A percentile compares a stretch with the other conserved stretches of the same genome.
Conservation (phyloP, 2,329 filamentous ascomycete species). For the Diaporthe nobilis region DNA sequence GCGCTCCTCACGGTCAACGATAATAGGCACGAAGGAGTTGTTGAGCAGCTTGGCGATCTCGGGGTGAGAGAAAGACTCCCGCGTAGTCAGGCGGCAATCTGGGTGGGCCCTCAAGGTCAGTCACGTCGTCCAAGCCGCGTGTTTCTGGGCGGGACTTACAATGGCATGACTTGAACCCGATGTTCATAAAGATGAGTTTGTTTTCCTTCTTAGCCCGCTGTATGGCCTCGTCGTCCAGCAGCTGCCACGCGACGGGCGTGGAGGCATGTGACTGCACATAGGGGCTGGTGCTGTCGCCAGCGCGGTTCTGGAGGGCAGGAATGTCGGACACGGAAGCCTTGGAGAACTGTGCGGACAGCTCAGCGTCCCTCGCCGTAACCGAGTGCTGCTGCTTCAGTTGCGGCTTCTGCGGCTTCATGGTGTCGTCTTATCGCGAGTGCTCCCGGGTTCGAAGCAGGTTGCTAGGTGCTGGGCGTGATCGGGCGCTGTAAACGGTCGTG, state of each 20-base stretch:
- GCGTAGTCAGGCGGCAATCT: slow-evolving; percentile 93
- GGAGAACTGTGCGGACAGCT: slow-evolving; percentile 42
- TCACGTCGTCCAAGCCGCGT: neutral
- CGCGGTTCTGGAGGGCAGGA: slow-evolving; percentile 54
- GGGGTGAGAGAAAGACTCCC: slow-evolving; percentile 89
- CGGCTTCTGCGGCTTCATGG: slow-evolving; percentile 52
- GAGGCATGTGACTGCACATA: slow-evolving; percentile 80
- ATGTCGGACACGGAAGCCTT: slow-evolving; percentile 38
- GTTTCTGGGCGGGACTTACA: slow-evolving; percentile 69
- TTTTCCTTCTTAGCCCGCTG: slow-evolving; percentile 84
- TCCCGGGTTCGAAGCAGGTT: neutral
- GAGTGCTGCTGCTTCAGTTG: slow-evolving; percentile 47
- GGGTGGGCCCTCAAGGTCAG: slow-evolving; percentile 2
- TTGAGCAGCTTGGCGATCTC: slow-evolving; percentile 88
- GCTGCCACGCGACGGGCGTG: slow-evolving; percentile 93
- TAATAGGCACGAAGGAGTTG: slow-evolving; percentile 88
- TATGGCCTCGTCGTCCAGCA: slow-evolving; percentile 84
- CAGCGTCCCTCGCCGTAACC: slow-evolving; percentile 36
- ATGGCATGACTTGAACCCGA: slow-evolving; percentile 96
- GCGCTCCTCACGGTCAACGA: slow-evolving; percentile 93
- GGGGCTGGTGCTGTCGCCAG: slow-evolving; percentile 60
- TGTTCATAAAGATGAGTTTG: slow-evolving; percentile 91
- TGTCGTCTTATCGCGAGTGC: slow-evolving; percentile 41
- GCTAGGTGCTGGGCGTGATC: neutral
- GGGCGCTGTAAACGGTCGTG: slow-evolving; percentile 5